A percentile compares a stretch with the other conserved stretches of the same genome.
Conservation (phyloP, 495 filamentous ascomycete species). For the Corynascus novoguineensis region DNA sequence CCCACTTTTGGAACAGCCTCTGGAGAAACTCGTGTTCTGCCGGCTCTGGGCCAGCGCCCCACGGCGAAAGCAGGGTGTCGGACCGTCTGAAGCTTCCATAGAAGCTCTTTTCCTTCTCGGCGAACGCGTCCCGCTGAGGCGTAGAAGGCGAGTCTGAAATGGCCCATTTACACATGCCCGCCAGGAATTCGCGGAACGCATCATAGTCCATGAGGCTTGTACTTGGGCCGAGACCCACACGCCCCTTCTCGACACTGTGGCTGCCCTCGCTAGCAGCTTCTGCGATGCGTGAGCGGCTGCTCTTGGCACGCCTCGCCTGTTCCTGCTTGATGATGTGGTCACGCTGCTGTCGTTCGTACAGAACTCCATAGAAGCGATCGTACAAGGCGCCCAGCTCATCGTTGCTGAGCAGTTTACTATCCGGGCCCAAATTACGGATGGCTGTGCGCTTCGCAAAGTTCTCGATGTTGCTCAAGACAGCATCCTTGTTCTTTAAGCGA, state of each 20-base stretch:
- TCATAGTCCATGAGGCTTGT: conserved; percentile 92
- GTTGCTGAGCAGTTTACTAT: conserved; percentile 79
- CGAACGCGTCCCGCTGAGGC: conserved; percentile 47
- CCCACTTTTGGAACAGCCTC: conserved; percentile 84
- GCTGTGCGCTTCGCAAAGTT: conserved; percentile 95
- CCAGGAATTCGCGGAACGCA: conserved; percentile 88
- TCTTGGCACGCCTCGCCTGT: conserved; percentile 57
- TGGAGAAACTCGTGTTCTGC: conserved; percentile 95
- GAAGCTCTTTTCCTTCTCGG: conserved; percentile 46
- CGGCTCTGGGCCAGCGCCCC: conserved; percentile 72
- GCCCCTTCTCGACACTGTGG: conserved; percentile 60
- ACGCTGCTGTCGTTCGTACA: conserved; percentile 86
- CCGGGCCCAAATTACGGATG: conserved; percentile 90
- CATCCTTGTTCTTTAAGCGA: conserved; percentile 84
- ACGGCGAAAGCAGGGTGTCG: conserved; percentile 55
- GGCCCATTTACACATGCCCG: conserved; percentile 85
- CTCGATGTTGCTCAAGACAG: conserved; percentile 88
- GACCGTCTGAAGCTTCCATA: conserved; percentile 49
- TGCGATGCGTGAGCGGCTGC: conserved; percentile 49
- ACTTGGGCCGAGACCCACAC: conserved; percentile 85
- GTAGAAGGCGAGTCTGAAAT: conserved; percentile 66
- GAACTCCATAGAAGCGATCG: conserved; percentile 81
- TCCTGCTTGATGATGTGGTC: conserved; percentile 73
- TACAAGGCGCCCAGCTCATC: conserved; percentile 87
- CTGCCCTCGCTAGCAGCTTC: conserved; percentile 39